Evolutionary conservation across 306 rosid genomes (phyloP).

Genomic region (Corylus americana): DNA sequence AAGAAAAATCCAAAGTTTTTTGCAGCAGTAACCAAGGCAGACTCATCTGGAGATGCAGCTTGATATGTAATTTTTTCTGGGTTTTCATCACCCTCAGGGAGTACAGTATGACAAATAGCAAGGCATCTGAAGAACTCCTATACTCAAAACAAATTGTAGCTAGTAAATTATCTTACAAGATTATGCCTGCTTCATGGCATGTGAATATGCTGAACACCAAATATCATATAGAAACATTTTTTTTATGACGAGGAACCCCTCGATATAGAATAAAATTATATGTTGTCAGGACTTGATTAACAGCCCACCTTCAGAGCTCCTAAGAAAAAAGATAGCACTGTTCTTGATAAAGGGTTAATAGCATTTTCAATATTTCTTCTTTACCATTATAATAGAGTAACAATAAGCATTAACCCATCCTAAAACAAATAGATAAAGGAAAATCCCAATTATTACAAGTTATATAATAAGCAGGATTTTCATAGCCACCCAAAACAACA

Average conservation of each 20-base stretch:
- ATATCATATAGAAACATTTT: neutral
- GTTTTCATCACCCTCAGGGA: conserved; percentile 12
- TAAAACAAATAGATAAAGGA: neutral
- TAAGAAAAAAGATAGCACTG: neutral
- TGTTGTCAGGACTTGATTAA: neutral
- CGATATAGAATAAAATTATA: neutral
- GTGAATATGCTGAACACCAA: neutral
- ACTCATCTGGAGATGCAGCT: conserved; percentile 27
- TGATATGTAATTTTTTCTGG: conserved; percentile 18
- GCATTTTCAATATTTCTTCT: neutral
- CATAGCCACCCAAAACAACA: neutral
- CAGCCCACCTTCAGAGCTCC: neutral
- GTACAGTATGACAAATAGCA: conserved; percentile 25
- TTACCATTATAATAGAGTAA: neutral
- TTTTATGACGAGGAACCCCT: no score
- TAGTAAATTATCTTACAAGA: neutral
- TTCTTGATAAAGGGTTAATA: neutral
- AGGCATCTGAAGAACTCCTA: conserved; percentile 65
- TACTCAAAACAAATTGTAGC: neutral
- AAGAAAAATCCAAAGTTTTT: conserved; percentile 97
- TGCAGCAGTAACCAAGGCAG: conserved; percentile 76
- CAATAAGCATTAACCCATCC: neutral
- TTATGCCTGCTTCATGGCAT: neutral
- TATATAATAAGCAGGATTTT: neutral
- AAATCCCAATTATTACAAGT: neutral